phyloP scores from a whole-genome alignment of 805 yeast species.

The Candida odintsovae region DNA sequence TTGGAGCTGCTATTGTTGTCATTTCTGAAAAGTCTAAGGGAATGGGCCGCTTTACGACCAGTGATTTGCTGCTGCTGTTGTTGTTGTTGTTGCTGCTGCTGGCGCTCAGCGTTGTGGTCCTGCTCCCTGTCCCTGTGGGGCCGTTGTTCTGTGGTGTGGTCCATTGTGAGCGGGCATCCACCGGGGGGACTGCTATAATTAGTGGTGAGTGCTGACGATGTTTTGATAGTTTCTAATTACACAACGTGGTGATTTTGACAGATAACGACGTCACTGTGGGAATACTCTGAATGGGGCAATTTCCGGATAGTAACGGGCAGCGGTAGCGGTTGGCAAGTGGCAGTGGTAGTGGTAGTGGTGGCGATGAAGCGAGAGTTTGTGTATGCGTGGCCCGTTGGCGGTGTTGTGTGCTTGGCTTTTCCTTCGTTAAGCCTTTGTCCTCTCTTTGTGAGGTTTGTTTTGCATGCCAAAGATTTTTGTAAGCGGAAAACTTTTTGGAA shows the following conservation, averaged over 20 bases:
- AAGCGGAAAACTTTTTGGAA: not conserved
- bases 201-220: not conserved
- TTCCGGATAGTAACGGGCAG: not conserved
- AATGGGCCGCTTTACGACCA: slow-evolving; percentile 54
- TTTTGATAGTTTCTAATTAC: not conserved
- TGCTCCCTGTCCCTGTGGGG: not conserved
- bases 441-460: not conserved
- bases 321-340: not conserved
- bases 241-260: not conserved
- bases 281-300: not conserved
- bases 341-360: too few relatives aligned
- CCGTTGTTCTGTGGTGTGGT: not conserved
- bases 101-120: not conserved
- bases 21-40: slow-evolving; percentile 45
- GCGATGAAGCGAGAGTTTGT: too few relatives aligned
- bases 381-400: too few relatives aligned
- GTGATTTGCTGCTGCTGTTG: slow-evolving; percentile 24
- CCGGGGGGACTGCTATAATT: not conserved
- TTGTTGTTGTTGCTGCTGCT: slow-evolving; percentile 14
- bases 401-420: not conserved
- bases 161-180: not conserved
- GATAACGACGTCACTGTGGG: not conserved
- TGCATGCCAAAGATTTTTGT: not conserved
- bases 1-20: slow-evolving; percentile 21
- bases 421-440: not conserved